Conservation (phyloP, 2,329 filamentous ascomycete species). For the Furcasterigmium furcatum region DNA sequence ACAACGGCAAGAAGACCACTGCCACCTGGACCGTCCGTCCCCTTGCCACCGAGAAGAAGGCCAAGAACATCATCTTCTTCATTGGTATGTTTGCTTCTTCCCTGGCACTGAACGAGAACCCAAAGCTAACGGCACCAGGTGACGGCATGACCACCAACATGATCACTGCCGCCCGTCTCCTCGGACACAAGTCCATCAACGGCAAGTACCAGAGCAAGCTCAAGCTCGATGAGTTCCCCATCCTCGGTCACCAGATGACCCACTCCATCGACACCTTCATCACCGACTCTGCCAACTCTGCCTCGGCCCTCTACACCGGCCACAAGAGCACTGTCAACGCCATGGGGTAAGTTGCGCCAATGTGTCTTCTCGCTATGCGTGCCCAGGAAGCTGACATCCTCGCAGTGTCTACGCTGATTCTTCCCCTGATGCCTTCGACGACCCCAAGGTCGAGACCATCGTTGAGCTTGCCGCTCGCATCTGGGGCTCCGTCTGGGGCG, state of each 20-base stretch:
- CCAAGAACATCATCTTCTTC: constrained; percentile 84
- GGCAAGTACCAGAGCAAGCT: constrained; percentile 76
- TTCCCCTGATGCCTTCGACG: constrained; percentile 69
- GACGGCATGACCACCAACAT: constrained; percentile 73
- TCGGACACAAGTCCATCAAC: constrained; percentile 80
- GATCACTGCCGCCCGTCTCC: constrained; percentile 76
- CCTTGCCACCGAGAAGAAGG: constrained; percentile 64
- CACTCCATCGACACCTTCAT: constrained; percentile 84
- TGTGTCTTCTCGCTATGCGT: not conserved
- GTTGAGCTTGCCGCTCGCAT: constrained; percentile 73
- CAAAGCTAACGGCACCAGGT: constrained; percentile 8
- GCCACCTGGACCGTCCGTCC: constrained; percentile 77
- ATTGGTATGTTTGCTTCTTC: constrained; percentile 54
- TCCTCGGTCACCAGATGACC: constrained; percentile 87
- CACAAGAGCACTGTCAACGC: constrained; percentile 84
- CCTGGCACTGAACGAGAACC: not conserved
- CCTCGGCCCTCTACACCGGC: constrained; percentile 75
- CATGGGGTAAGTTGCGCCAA: constrained; percentile 51
- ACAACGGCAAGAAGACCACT: constrained; percentile 65
- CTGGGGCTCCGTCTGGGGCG: constrained; percentile 57
- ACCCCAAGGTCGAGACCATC: constrained; percentile 84
- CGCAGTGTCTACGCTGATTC: constrained; percentile 72
- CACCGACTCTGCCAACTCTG: constrained; percentile 83
- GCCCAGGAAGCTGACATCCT: not conserved
- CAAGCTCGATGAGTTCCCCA: constrained; percentile 78